A percentile compares a stretch with the other conserved stretches of the same genome.
phyloP scores from a whole-genome alignment of 2,329 filamentous ascomycete species.

The Penicillium sp. region DNA sequence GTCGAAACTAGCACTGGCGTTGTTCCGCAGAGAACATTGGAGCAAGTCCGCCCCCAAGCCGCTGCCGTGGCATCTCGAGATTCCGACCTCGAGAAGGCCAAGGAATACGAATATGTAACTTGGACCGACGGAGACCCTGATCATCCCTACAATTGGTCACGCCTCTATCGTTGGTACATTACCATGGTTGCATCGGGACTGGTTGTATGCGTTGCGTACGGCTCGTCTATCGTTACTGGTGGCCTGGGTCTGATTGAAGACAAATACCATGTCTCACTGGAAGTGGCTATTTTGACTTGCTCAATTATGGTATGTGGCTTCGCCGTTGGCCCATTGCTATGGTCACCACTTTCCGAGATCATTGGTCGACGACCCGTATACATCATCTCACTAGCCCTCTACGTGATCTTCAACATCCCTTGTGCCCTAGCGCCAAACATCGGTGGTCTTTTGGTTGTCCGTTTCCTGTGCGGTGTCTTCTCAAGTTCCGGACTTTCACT shows the following conservation, averaged over 20 bases:
- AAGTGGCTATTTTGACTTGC: slow-evolving; percentile 65
- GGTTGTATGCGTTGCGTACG: slow-evolving; percentile 64
- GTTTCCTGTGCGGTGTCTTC: slow-evolving; percentile 31
- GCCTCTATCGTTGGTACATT: slow-evolving; percentile 67
- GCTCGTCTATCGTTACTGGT: slow-evolving; percentile 68
- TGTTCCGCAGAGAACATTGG: slow-evolving; percentile 17
- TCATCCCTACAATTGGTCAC: slow-evolving; percentile 76
- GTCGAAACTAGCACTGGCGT: slow-evolving; percentile 21
- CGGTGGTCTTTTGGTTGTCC: slow-evolving; percentile 25
- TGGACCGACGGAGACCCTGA: slow-evolving; percentile 64
- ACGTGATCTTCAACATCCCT: slow-evolving; percentile 35
- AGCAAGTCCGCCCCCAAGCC: slow-evolving; percentile 16
- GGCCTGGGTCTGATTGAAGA: slow-evolving; percentile 59
- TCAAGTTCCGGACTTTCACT: slow-evolving; percentile 27
- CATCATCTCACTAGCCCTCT: slow-evolving; percentile 31
- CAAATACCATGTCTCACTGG: slow-evolving; percentile 63
- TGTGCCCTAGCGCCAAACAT: slow-evolving; percentile 33
- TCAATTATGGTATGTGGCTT: slow-evolving; percentile 73
- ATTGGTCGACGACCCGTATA: slow-evolving; percentile 32
- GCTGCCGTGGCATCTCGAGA: slow-evolving; percentile 1
- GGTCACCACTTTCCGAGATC: slow-evolving; percentile 30
- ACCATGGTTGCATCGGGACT: slow-evolving; percentile 74
- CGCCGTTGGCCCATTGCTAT: slow-evolving; percentile 48
- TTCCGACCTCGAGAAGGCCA: slow-evolving; percentile 27
- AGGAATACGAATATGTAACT: slow-evolving; percentile 45